Percentiles rank a stretch among this genome's conserved stretches.
Conservation (phyloP, 495 filamentous ascomycete species). For the Daldinia grandis region DNA sequence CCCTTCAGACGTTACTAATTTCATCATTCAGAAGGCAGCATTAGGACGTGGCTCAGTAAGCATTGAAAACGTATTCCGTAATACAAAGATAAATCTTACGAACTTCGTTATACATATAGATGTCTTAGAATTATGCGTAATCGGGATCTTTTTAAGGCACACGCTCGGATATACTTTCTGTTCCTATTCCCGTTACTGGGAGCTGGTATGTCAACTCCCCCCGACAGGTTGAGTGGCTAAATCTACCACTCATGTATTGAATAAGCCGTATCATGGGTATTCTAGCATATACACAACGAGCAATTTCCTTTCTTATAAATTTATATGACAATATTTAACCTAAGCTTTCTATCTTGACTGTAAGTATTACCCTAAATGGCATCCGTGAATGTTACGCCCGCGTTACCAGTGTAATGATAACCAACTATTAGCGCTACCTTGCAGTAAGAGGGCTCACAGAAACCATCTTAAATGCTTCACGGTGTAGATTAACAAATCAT, state of each 20-base stretch:
- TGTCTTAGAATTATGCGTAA: background rate
- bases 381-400: background rate
- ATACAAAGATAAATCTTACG: background rate
- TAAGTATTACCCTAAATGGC: background rate
- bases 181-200: background rate
- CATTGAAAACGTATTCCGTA: background rate
- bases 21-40: background rate
- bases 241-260: background rate
- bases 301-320: no score
- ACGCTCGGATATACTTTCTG: background rate
- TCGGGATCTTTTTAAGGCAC: background rate
- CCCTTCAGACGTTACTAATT: background rate
- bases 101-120: background rate
- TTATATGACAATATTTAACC: background rate
- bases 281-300: no score
- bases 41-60: background rate
- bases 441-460: background rate
- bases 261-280: no score
- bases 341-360: background rate
- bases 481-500: no score
- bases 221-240: background rate
- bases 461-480: background rate
- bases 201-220: background rate
- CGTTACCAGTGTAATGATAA: background rate
- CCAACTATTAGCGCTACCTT: background rate